Conservation (phyloP, 2,329 filamentous ascomycete genomes). For the Ceratocystis albifundus region DNA sequence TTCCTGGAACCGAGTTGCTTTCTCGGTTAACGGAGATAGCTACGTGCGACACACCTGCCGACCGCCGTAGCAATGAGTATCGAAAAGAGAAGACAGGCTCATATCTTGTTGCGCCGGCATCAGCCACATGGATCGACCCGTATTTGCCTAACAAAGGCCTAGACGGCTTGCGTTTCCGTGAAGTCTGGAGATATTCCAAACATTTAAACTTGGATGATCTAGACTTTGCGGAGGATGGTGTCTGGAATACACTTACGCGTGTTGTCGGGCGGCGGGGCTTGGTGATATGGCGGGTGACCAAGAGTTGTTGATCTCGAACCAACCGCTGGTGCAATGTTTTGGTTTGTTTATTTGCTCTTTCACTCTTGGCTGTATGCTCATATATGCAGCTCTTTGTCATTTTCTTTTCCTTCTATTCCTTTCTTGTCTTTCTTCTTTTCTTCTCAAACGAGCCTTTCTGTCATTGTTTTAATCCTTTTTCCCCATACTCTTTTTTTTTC, state of each 20-base stretch:
- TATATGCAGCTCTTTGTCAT: background rate
- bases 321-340: constrained; percentile 23
- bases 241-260: constrained; percentile 57
- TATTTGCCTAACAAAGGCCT: constrained; percentile 49
- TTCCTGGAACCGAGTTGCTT: constrained; percentile 50
- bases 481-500: background rate
- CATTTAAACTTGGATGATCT: constrained; percentile 72
- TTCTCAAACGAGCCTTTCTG: background rate
- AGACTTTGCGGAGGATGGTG: constrained; percentile 65
- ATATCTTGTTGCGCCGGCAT: constrained; percentile 62
- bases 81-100: constrained; percentile 51
- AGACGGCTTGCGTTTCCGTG: constrained; percentile 50
- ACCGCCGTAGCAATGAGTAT: constrained; percentile 44
- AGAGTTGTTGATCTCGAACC: constrained; percentile 37
- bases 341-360: constrained; percentile 25
- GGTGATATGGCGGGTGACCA: constrained; percentile 53
- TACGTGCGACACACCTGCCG: constrained; percentile 50
- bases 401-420: background rate
- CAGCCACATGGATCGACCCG: constrained; percentile 56
- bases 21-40: constrained; percentile 47
- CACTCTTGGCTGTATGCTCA: background rate
- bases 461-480: constrained; percentile 1
- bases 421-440: background rate
- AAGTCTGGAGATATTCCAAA: constrained; percentile 55
- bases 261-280: constrained; percentile 55